Evolutionary conservation across 805 yeast genomes (phyloP), one percentile per base, ranked within the genome.

Genomic region (Starmerella scarabaei): DNA sequence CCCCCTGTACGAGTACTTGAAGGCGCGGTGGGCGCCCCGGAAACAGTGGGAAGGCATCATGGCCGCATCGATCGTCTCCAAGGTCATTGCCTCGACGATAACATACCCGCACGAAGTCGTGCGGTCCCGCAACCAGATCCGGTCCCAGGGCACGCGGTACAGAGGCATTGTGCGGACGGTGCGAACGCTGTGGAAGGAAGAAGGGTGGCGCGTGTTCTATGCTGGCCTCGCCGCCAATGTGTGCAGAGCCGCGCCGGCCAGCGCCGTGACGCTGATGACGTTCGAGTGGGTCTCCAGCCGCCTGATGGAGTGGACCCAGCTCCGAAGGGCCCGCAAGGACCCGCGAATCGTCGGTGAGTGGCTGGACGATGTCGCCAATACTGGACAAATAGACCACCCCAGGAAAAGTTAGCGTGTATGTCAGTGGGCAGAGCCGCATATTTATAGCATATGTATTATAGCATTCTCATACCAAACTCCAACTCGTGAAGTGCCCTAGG

Each of bases 51-150:
- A 26, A 4, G 68, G 71, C 44, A 57, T 75, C 30, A 66, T 77
- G 2, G 50, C 65, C 18, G 93, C 96, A 2, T 80, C 93, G 2
- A 72, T 86, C 12, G 52, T 76, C 11, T 80, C 94, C 4, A 88
- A 88, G 58, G 80, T 86, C 80, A 66, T 79, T 37, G 97, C 97
- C 3, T 77, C 91, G 35, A 68, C 83, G 1, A 67, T 83, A 38
- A 88, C 97, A 0, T 88, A 88, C 56, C 97, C 98, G 2, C 98
- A 88, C 62, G 98, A 88, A 59, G 86, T 88, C 24, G 66, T 91
- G 36, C 70, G 98, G 52, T 86, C 97, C 11, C 69, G 97, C 53
- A 71, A 85, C 72, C 98, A 88, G 62, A 72, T 81, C 47, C 29
- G 35, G 20, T 21, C 38, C 14, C 41, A 37, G 16, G 44, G 40